These are phyloP conservation scores for Xylaria cubensis DNA, from an alignment of 495 filamentous ascomycete genomes.

Conservation along the genomic window DNA sequence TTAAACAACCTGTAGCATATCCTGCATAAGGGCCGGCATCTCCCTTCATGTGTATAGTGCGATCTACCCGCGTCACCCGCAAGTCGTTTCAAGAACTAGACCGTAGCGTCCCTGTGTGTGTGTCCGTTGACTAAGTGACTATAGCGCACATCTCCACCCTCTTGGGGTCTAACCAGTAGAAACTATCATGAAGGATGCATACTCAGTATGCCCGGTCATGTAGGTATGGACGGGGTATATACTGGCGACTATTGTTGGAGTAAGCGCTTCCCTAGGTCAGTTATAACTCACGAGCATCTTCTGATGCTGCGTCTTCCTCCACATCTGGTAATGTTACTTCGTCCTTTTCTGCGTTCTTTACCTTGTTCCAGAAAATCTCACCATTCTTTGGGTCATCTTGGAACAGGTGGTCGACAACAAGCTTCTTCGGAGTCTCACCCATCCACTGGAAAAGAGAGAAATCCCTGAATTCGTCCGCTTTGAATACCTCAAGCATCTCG, in stretches of 20 bases:
- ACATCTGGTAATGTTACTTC: conserved; percentile 43
- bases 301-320: conserved; percentile 8
- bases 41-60: neutral
- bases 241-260: neutral
- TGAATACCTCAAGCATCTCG: conserved; percentile 67
- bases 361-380: conserved; percentile 60
- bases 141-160: neutral
- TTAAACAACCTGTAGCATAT: neutral
- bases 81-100: neutral
- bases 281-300: conserved; percentile 32
- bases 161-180: neutral
- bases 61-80: neutral
- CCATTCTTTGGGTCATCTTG: conserved; percentile 58
- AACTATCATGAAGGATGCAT: neutral
- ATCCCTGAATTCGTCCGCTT: conserved; percentile 64
- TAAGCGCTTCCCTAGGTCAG: neutral
- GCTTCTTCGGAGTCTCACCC: conserved; percentile 66
- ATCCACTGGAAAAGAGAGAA: conserved; percentile 75
- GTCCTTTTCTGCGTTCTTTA: conserved; percentile 60
- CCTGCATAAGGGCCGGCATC: neutral
- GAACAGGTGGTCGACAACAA: conserved; percentile 69
- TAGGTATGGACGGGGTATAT: neutral
- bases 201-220: neutral
- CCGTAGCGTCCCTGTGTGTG: neutral
- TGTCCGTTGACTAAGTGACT: neutral